Evolutionary conservation across 2,329 filamentous ascomycete species (phyloP), one percentile per base, ranked within the genome.

Genomic region (Didymella arachidicola): DNA sequence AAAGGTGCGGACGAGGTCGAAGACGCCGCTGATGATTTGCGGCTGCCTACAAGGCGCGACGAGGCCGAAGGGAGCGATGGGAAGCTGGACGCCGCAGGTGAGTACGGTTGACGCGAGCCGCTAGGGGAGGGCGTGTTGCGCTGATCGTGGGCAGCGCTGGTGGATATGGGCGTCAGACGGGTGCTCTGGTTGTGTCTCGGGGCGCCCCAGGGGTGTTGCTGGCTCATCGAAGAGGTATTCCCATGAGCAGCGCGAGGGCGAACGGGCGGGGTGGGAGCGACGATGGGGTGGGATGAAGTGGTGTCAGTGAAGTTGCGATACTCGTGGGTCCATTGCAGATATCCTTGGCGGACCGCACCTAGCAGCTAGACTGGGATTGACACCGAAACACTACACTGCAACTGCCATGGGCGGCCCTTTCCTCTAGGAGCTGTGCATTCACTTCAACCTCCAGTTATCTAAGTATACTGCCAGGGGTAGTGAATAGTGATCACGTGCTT

Each of bases 161-260:
- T 70, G 67, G 84, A 82, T 70, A 87, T 83, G 73, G 85, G 84
- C 69, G 85, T 81, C 73, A 85, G 83, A 72, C 84, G 84, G 75
- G 81, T 78, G 76, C 77, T 80, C 69, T 83, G 80, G 74, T 83
- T 82, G 74, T 82, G 82, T 75, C 79, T 79, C 72, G 82, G 79
- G 74, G 80, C 78, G 79, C 82, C 83, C 84, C 84, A 86, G 75
- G 82, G 79, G 76, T 82, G 81, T 79, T 83, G 81, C 79, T 84
- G 80, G 77, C 75, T 79, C 77, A 79, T 79, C 78, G 76, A 76
- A 76, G 72, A 69, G 72, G 70, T 66, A 70, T 70, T 77, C 72
- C 76, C 77, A 78, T 78, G 68, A 72, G 75, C 69, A 72, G 68
- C 74, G 74, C 73, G 67, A 62, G 62, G 64, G 69, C 67, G 70